phyloP scores from a whole-genome alignment of 2,329 filamentous ascomycete genomes.

The Neonectria sp. region DNA sequence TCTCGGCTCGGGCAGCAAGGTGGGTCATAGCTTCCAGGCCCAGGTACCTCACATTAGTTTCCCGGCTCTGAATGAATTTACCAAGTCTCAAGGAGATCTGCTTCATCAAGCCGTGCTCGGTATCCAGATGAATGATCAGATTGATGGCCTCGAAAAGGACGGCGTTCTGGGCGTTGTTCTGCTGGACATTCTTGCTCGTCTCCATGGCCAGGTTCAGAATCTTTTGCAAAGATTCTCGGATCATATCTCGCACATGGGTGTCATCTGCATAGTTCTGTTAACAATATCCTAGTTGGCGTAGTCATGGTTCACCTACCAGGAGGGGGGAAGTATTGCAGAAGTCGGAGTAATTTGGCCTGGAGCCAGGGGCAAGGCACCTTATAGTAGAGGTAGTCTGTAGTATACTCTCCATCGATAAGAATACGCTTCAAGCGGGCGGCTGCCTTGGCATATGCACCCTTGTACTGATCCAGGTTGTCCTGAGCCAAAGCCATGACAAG shows the following conservation, averaged over 20 bases:
- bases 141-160: conserved; percentile 99
- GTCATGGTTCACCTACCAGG: conserved; percentile 75
- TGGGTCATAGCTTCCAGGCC: conserved; percentile 99
- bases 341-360: conserved; percentile 91
- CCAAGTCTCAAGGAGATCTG: conserved; percentile 93
- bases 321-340: conserved; percentile 96
- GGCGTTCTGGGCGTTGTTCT: conserved; percentile 99
- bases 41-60: conserved; percentile 97
- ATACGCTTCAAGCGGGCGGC: conserved; percentile 91
- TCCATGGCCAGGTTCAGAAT: conserved; percentile 94
- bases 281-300: not conserved
- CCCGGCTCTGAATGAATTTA: conserved; percentile 95
- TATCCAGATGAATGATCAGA: conserved; percentile 96
- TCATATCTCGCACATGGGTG: conserved; percentile 90
- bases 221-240: conserved; percentile 90
- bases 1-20: conserved; percentile 93
- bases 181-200: conserved; percentile 97
- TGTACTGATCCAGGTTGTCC: conserved; percentile 95
- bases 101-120: conserved; percentile 94
- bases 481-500: conserved; percentile 95
- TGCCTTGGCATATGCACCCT: conserved; percentile 93
- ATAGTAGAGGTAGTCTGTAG: conserved; percentile 96
- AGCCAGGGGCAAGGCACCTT: conserved; percentile 99
- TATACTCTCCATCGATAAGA: conserved; percentile 90
- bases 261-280: conserved; percentile 75